Evolutionary conservation across 192 early-diverging fungal genomes (phyloP), one percentile per base, ranked within the genome.

Genomic region (Spinellus fusiger): DNA sequence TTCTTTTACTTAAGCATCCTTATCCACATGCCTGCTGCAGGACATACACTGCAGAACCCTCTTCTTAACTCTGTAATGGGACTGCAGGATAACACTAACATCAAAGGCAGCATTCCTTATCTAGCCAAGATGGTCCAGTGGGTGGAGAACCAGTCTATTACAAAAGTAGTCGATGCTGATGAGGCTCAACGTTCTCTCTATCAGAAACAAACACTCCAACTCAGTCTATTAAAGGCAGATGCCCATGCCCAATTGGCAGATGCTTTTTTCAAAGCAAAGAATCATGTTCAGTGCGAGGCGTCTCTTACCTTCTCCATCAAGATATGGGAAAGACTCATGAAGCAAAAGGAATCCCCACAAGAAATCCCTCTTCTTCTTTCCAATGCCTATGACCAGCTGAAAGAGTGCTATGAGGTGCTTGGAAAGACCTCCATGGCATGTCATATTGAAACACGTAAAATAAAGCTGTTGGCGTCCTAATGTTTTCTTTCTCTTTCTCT

Each of bases 111-210:
- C 5, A 59, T 67, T 20, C 65, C 65, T 16, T 67, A 59, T 40
- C 37, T 67, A 1, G 54, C 65, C 12, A 67, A 67, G 12, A 54
- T 67, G 10, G 59, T 49, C 5, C 65, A 67, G 15, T 50, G 59
- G 23, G n/a, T 67, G 25, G 58, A 67, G 13, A 66, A 66, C 20
- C 64, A 66, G 18, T n/a, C 20, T 3, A 37, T 61, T 13, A 25
- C 16, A 16, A 49, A 61, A 35, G 32, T 31, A 15, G 50, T 7
- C 1, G 58, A 47, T 22, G 13, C 22, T 13, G 18, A n/a, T 32
- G 27, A 31, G 2, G n/a, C 56, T 5, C 26, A 22, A 26, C 44
- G 18, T 16, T 16, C 56, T 9, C 25, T 28, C 27, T 61, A 61
- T 10, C 23, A 38, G 13, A 22, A 26, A 7, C 59, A 61, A 5